Conservation (phyloP, 257 asterid genomes). For the Voacanga thouarsii region DNA sequence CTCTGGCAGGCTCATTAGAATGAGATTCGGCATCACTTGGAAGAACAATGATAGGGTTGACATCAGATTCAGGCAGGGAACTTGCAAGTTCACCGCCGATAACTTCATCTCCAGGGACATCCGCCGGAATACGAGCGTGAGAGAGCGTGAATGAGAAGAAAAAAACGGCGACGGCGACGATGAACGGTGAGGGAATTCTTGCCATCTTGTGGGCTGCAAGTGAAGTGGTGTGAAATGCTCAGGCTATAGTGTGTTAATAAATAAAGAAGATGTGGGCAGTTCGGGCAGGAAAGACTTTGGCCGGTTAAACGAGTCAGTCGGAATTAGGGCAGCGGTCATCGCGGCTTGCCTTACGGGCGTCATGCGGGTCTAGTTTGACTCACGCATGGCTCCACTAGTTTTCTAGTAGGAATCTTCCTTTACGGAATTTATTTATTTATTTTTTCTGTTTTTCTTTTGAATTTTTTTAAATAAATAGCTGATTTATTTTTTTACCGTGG, state of each 20-base stretch:
- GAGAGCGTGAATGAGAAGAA: conserved; percentile 45
- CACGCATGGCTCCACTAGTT: too few relatives aligned
- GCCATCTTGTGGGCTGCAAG: conserved; percentile 33
- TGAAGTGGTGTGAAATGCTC: not conserved
- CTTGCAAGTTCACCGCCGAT: conserved; percentile 4
- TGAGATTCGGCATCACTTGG: conserved; percentile 27
- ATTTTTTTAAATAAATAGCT: too few relatives aligned
- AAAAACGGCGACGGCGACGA: conserved; percentile 19
- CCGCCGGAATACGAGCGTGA: conserved; percentile 29
- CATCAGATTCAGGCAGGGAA: conserved; percentile 23
- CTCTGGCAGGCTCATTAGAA: not conserved
- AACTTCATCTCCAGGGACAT: conserved; percentile 24
- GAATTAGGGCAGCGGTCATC: not conserved
- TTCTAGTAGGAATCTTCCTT: too few relatives aligned
- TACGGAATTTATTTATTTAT: too few relatives aligned
- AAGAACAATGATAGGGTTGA: conserved; percentile 29
- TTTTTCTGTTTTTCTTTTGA: too few relatives aligned
- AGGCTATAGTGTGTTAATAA: not conserved
- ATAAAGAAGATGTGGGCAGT: not conserved
- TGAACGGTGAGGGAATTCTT: conserved; percentile 22
- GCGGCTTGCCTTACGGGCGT: not conserved
- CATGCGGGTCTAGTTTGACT: not conserved
- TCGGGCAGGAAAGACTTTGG: not conserved
- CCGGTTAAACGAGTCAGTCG: not conserved
- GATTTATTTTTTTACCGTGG: too few relatives aligned